These are phyloP conservation scores for Heliamphora exappendiculata DNA, from an alignment of 148 eudicot genomes.

Conservation along the genomic window DNA sequence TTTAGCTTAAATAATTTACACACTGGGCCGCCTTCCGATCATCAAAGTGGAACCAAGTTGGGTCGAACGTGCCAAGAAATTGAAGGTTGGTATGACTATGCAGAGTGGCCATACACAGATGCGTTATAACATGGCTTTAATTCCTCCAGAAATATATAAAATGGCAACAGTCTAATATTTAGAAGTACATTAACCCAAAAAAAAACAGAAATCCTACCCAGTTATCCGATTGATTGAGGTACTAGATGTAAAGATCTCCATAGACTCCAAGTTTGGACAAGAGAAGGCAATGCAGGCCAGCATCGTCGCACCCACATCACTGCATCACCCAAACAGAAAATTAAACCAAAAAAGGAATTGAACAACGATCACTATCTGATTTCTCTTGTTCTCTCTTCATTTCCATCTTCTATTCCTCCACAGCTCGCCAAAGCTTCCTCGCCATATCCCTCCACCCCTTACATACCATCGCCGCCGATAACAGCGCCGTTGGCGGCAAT, in stretches of 20 bases:
- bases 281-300: constrained; percentile 95
- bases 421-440: constrained; percentile 53
- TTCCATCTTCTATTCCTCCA: constrained; percentile 30
- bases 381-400: background rate
- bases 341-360: background rate
- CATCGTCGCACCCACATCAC: constrained; percentile 88
- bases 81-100: no score
- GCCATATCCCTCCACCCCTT: constrained; percentile 72
- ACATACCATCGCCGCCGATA: constrained; percentile 76
- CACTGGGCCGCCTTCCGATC: no score
- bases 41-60: no score
- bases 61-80: no score
- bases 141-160: no score
- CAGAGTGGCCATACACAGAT: no score
- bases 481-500: constrained; percentile 55
- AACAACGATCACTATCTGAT: background rate
- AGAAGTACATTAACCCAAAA: no score
- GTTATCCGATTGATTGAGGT: constrained; percentile 62
- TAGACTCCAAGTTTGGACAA: constrained; percentile 74
- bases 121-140: no score
- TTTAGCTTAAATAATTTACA: no score
- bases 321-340: constrained; percentile 35
- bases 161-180: no score
- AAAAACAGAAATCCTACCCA: constrained; percentile 59
- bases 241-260: constrained; percentile 58